Evolutionary conservation across 805 yeast genomes (phyloP).

Genomic region (Suhomyces canberraensis): DNA sequence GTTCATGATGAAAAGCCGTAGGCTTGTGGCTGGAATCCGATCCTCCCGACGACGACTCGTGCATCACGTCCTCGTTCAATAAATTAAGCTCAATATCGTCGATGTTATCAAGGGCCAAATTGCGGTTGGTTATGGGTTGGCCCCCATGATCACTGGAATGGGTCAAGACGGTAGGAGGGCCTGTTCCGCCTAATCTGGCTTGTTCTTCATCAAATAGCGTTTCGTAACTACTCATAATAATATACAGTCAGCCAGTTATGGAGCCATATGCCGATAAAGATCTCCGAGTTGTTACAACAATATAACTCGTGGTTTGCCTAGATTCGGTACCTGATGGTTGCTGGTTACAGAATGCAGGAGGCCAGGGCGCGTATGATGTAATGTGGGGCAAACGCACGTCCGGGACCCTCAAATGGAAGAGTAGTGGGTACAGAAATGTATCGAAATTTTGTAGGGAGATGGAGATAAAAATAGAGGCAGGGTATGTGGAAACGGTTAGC

Average conservation of each 20-base stretch:
- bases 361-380: neutral
- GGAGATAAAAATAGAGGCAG: no score
- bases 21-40: constrained; percentile 5
- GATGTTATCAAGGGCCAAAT: neutral
- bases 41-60: neutral
- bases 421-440: no score
- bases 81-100: neutral
- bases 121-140: neutral
- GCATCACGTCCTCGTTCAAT: neutral
- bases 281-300: no score
- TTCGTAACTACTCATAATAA: constrained; percentile 3
- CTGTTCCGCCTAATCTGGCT: neutral
- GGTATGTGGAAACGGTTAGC: no score
- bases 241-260: no score
- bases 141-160: neutral
- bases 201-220: neutral
- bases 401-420: no score
- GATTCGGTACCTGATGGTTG: no score
- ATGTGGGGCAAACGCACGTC: no score
- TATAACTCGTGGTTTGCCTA: no score
- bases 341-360: neutral
- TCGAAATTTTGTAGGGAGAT: no score
- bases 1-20: neutral
- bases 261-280: no score
- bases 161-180: neutral